Evolutionary conservation across 805 yeast genomes (phyloP).

Genomic region (Sugiyamaella valdiviana): DNA sequence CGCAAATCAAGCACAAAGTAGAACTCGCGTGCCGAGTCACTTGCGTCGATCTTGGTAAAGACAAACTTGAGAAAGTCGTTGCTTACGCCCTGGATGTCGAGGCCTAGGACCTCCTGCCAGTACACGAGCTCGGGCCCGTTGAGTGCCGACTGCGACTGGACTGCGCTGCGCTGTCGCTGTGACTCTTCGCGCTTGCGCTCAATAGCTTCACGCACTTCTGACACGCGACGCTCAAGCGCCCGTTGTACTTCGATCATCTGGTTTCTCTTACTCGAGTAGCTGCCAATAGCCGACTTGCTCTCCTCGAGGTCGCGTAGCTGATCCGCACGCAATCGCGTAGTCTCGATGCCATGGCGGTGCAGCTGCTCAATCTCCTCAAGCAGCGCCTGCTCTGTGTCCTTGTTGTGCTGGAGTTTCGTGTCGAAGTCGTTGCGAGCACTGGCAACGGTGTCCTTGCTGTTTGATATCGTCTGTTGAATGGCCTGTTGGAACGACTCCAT

Average conservation of each 20-base stretch:
- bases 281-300: constrained; percentile 23
- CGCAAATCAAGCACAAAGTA: constrained; percentile 43
- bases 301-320: constrained; percentile 25
- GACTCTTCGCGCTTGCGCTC: constrained; percentile 28
- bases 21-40: constrained; percentile 38
- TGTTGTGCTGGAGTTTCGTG: constrained; percentile 14
- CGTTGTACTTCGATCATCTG: constrained; percentile 21
- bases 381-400: constrained; percentile 27
- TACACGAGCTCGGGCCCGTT: constrained; percentile 48
- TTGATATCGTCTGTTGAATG: constrained; percentile 34
- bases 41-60: constrained; percentile 44
- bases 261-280: constrained; percentile 21
- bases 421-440: constrained; percentile 19
- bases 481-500: constrained; percentile 37
- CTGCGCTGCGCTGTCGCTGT: constrained; percentile 33
- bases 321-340: constrained; percentile 18
- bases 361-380: constrained; percentile 29
- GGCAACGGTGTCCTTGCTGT: constrained; percentile 28
- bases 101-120: constrained; percentile 51
- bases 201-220: constrained; percentile 32
- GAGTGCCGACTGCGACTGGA: constrained; percentile 37
- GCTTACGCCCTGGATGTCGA: constrained; percentile 46
- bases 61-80: constrained; percentile 43
- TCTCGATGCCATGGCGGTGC: constrained; percentile 17
- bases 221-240: constrained; percentile 26